Base-by-base conservation (phyloP, 1,139 yeast species). In the Taphrina populina region DNA sequence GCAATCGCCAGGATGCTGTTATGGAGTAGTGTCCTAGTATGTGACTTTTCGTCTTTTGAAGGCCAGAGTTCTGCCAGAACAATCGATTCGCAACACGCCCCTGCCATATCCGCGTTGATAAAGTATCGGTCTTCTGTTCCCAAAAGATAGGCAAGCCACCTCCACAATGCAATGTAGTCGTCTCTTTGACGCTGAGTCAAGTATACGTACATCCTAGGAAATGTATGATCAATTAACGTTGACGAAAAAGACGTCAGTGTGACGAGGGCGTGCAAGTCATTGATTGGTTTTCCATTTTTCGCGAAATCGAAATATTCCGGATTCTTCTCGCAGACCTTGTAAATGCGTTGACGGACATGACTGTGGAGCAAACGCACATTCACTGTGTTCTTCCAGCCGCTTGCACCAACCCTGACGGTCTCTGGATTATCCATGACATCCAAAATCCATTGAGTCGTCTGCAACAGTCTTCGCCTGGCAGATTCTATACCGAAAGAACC, bases 151-250 rank as follows among this genome's bases (percentile, higher is more conserved):
- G 57, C 57, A 20, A 52, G 11, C 17, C 32, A 45, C n/a, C 57
- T 44, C 57, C 57, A 52, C 2, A 52, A 40, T 4, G 57, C 57
- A 10, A 52, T 37, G 20, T 36, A 52, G 21, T 52, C 57, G n/a
- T 52, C 57, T 4, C 45, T 24, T n/a, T 52, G 52, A 2, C 24
- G 34, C 21, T 40, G 30, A n/a, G 40, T 43, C 39, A 45, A 40
- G 24, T 52, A 44, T 4, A 52, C 46, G 21, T 34, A 43, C 52
- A 45, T 52, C 30, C 43, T 34, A 10, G 57, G 57, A 13, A 44
- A 52, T 4, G 57, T 30, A 20, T 44, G 52, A 32, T 44, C 45
- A 13, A 44, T 43, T 10, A 52, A 45, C 4, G 57, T 44, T 19
- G 52, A 43, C 15, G 43, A 39, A 21, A 52, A 52, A 20, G 46